Evolutionary conservation across 345 rosid genomes (phyloP).

Genomic region (Populus simonii): DNA sequence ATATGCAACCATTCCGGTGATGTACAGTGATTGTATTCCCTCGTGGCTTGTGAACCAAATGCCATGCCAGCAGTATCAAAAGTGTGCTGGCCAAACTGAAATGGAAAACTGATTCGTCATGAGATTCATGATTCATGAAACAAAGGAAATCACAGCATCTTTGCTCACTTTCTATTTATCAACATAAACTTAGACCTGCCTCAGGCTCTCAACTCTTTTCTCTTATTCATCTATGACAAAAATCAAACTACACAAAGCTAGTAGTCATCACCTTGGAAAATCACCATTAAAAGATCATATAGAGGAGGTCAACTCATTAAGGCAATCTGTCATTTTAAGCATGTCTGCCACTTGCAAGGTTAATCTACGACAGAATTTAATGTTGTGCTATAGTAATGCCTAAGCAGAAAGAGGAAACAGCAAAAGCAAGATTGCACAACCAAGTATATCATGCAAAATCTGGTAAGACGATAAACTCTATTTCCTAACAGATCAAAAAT

Average conservation of each 20-base stretch:
- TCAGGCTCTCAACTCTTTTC: neutral
- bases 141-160: neutral
- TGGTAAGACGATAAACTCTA: neutral
- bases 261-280: neutral
- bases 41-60: conserved; percentile 57
- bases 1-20: conserved; percentile 92
- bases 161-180: neutral
- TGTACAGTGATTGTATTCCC: conserved; percentile 59
- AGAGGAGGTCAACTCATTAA: neutral
- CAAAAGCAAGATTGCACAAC: neutral
- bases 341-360: neutral
- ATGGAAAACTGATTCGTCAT: conserved; percentile 2
- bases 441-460: neutral
- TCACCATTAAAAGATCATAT: neutral
- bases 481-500: neutral
- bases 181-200: neutral
- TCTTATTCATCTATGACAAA: neutral
- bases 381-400: neutral
- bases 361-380: neutral
- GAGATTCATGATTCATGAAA: neutral
- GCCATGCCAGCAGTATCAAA: conserved; percentile 54
- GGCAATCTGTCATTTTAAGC: conserved; percentile 1
- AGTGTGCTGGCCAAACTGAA: conserved; percentile 68
- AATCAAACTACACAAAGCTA: conserved; percentile 2
- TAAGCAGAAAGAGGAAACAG: neutral